A percentile compares a stretch with the other conserved stretches of the same genome.
phyloP scores from a whole-genome alignment of 805 yeast species.

The Kodamaea kaohsiungensis region DNA sequence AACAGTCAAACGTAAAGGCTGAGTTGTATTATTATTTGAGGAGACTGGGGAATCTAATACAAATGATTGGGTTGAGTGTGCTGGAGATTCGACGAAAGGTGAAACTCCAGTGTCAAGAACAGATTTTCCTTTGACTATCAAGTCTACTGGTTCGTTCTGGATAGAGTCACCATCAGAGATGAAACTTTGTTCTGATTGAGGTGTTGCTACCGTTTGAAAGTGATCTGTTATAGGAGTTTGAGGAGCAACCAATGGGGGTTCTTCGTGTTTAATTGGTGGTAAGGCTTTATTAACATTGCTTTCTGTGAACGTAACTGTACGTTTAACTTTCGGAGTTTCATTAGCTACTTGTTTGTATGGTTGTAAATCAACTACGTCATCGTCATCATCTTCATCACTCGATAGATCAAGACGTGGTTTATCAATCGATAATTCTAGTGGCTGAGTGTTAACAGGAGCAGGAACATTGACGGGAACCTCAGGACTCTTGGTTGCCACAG shows the following conservation, averaged over 20 bases:
- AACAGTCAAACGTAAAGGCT: conserved; percentile 24
- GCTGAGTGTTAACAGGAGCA: not conserved
- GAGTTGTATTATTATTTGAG: too few species aligned
- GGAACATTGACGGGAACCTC: not conserved
- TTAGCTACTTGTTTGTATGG: not conserved
- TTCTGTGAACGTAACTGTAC: conserved; percentile 1
- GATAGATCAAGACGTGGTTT: conserved; percentile 17
- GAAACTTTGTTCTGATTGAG: conserved; percentile 37
- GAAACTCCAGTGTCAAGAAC: conserved; percentile 3
- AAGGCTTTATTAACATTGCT: not conserved
- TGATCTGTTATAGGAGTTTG: conserved; percentile 30
- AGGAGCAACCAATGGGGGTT: not conserved
- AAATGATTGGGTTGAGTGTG: conserved; percentile 2
- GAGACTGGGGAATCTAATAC: conserved; percentile 1
- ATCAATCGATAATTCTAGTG: conserved; percentile 39
- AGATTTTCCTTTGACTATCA: conserved; percentile 21
- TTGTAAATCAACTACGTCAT: conserved; percentile 2
- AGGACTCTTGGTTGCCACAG: not conserved
- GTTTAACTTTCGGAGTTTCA: conserved; percentile 1
- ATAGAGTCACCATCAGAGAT: conserved; percentile 42
- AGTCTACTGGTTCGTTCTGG: conserved; percentile 35
- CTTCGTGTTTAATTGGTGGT: not conserved
- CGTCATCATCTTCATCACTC: conserved; percentile 17
- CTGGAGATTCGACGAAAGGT: not conserved
- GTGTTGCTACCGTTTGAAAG: conserved; percentile 28